Conservation (phyloP, 2,329 filamentous ascomycete genomes). For the Arthrobotrys megalospora region DNA sequence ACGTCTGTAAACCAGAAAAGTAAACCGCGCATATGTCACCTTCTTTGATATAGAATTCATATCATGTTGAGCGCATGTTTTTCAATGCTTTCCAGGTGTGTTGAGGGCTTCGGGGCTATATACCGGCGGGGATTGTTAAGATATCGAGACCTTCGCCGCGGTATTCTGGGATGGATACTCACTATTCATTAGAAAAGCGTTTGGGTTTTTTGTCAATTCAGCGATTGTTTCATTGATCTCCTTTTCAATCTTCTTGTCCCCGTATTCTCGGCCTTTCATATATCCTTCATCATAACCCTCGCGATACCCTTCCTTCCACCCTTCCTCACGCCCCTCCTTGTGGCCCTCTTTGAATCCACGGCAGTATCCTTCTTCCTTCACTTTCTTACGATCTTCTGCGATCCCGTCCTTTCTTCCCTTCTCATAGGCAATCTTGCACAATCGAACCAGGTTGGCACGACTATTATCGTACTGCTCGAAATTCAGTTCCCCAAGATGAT, state of each 20-base stretch:
- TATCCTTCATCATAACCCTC: conserved; percentile 51
- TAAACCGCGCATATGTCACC: neutral
- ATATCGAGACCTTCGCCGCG: neutral
- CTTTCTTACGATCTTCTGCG: conserved; percentile 38
- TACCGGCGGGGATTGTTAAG: neutral
- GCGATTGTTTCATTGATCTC: conserved; percentile 55
- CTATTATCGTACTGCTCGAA: conserved; percentile 42
- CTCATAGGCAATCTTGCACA: conserved; percentile 56
- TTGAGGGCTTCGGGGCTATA: neutral
- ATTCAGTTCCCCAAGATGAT: conserved; percentile 10
- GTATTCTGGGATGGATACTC: conserved; percentile 3
- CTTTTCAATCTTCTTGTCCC: conserved; percentile 55
- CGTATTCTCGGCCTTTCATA: conserved; percentile 51
- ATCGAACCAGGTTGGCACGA: conserved; percentile 36
- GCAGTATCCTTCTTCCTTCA: conserved; percentile 44
- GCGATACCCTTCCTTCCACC: conserved; percentile 51
- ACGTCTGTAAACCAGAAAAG: neutral
- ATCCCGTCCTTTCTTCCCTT: conserved; percentile 43
- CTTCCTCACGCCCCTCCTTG: conserved; percentile 42
- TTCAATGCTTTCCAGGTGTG: neutral
- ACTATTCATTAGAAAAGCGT: conserved; percentile 43
- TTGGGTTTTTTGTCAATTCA: conserved; percentile 49
- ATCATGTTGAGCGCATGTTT: conserved; percentile 24
- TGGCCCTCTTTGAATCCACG: conserved; percentile 46
- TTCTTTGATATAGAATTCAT: neutral